phyloP scores from a whole-genome alignment of 768 basidiomycete species.

The Jaapia argillacea region DNA sequence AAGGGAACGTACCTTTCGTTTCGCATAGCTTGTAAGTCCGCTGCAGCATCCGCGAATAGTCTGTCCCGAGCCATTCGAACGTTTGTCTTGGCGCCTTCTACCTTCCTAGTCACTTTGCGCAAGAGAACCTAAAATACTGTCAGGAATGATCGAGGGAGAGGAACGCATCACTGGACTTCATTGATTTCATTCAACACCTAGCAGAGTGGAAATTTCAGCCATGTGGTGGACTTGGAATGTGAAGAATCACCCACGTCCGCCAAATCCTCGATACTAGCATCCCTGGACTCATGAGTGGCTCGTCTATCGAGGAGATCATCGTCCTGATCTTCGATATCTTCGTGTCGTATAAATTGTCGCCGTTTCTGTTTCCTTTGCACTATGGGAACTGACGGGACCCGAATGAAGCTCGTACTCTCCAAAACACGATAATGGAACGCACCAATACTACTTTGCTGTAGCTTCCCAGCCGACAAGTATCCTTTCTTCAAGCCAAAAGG shows the following conservation, averaged over 20 bases:
- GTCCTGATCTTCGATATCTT: too few relatives aligned
- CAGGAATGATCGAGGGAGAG: neutral
- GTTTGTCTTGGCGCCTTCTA: constrained; percentile 36
- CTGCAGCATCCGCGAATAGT: constrained; percentile 35
- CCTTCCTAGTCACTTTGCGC: constrained; percentile 33
- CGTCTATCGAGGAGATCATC: too few relatives aligned
- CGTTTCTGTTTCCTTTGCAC: too few relatives aligned
- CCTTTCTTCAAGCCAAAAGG: neutral
- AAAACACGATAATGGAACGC: too few relatives aligned
- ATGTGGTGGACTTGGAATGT: neutral
- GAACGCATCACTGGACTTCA: constrained; percentile 20
- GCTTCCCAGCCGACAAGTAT: neutral
- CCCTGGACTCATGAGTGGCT: constrained; percentile 2
- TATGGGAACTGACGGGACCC: too few relatives aligned
- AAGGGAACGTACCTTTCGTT: constrained; percentile 27
- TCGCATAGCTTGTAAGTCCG: constrained; percentile 34
- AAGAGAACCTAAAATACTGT: constrained; percentile 31
- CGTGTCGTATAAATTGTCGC: too few relatives aligned
- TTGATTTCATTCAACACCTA: constrained; percentile 44
- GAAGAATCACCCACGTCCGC: constrained; percentile 29
- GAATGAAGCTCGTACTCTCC: too few relatives aligned
- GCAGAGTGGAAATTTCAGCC: neutral
- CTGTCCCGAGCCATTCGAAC: constrained; percentile 32
- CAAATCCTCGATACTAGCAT: constrained; percentile 22
- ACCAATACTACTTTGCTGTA: constrained; percentile 2